phyloP scores from a whole-genome alignment of 371 early-diverging fungal species.

The Syncephalastrum contaminatum region DNA sequence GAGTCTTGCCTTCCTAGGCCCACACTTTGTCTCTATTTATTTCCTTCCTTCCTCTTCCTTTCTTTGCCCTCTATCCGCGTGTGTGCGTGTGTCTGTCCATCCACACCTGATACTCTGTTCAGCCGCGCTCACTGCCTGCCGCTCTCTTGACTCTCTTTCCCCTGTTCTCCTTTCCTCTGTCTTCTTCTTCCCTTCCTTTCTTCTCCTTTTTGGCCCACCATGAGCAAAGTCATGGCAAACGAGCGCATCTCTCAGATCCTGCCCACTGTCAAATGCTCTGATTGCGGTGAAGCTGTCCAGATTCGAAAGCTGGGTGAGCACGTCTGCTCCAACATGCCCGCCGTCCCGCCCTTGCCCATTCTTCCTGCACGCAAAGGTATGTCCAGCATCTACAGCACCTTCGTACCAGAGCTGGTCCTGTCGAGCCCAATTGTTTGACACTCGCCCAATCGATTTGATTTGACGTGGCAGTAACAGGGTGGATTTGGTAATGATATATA shows the following conservation, averaged over 20 bases:
- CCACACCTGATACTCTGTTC: too few relatives aligned
- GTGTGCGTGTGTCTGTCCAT: too few relatives aligned
- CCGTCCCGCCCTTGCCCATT: slow-evolving; percentile 55
- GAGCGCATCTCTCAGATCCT: slow-evolving; percentile 62
- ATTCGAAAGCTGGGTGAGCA: slow-evolving; percentile 60
- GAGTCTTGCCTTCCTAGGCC: too few relatives aligned
- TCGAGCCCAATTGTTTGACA: neutral
- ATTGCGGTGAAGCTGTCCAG: slow-evolving; percentile 62
- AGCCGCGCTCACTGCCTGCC: too few relatives aligned
- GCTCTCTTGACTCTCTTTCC: slow-evolving; percentile 1
- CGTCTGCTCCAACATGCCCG: slow-evolving; percentile 55
- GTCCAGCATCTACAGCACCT: neutral
- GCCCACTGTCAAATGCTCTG: slow-evolving; percentile 62
- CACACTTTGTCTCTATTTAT: too few relatives aligned
- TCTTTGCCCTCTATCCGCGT: too few relatives aligned
- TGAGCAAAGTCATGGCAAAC: slow-evolving; percentile 25
- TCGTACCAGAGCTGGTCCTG: too few relatives aligned
- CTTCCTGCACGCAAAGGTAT: slow-evolving; percentile 34
- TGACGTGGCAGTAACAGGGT: too few relatives aligned
- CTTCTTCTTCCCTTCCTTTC: slow-evolving; percentile 9
- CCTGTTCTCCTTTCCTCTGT: neutral
- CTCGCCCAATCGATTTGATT: neutral
- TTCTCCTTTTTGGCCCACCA: slow-evolving; percentile 9
- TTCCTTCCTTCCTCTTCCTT: too few relatives aligned
- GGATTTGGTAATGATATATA: too few relatives aligned